Base-by-base conservation (phyloP, 192 early-diverging fungal genomes). In the Coemansia sp. region DNA sequence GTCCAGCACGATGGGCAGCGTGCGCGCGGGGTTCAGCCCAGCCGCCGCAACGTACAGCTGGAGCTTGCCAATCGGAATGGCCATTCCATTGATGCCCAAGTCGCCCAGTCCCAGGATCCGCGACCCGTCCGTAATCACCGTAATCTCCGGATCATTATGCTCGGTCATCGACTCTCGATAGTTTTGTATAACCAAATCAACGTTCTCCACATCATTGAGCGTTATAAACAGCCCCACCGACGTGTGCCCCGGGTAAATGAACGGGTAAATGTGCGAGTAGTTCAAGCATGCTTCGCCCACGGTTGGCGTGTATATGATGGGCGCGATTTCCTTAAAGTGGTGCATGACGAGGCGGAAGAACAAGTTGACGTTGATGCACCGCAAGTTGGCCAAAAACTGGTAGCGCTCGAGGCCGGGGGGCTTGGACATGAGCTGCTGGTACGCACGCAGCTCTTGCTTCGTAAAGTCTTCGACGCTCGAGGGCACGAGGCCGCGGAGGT, bases 1-100 rank as follows among this genome's bases (percentile, higher is more conserved):
- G 70, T 98, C 96, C 25, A 98, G 68, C 15, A 89, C 87, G 64
- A 98, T 93, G 19, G 96, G 96, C 22, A 98, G 82, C 22, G 91
- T 93, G 23, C 86, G 83, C 64, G 86, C 66, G 47, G 93, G 96
- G 65, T 94, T 85, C 40, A 98, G 85, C 19, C 94, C 94, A 9
- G 86, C 90, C 36, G 85, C 89, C 5, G 87, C 90, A 8, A 92
- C 88, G 53, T 96, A 96, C 21, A 98, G 84, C 62, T 93, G 93
- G 21, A 98, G 89, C 74, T 96, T 98, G 61, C 93, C 94, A 21
- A 95, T 88, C 20, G 93, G 91, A 68, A 98, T 98, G 14, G 93
- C 93, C 88, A 95, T 93, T n/a, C 95, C 95, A 63, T 92, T 93
- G 48, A 96, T 85, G 71, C 95, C 95, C 40, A 94, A 84, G 72